A percentile compares a stretch with the other conserved stretches of the same genome.
These are phyloP conservation scores for Boletus reticulatus DNA, from an alignment of 768 basidiomycete species.

Conservation along the genomic window DNA sequence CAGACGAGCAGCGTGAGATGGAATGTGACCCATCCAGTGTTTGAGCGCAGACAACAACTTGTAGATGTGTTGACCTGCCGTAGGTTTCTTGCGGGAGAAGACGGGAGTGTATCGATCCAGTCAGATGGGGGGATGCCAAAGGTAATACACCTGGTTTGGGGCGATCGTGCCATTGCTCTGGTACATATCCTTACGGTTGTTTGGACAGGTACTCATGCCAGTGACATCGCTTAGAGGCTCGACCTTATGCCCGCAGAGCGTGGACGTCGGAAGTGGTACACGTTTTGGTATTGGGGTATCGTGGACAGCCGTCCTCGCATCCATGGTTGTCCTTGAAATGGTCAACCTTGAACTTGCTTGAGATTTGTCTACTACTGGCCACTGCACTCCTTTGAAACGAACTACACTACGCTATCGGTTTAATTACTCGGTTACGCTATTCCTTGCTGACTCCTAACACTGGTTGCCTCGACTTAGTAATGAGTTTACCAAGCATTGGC, in stretches of 20 bases:
- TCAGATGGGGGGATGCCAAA: conserved; percentile 47
- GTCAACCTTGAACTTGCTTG: conserved; percentile 9
- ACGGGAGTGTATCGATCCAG: conserved; percentile 40
- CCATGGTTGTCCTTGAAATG: conserved; percentile 1
- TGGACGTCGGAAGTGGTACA: conserved; percentile 1
- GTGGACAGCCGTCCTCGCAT: conserved; percentile 8
- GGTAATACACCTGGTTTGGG: conserved; percentile 22
- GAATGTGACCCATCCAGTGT: conserved; percentile 43
- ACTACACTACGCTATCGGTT: conserved; percentile 4
- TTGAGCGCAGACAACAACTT: conserved; percentile 39
- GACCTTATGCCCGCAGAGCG: conserved; percentile 17
- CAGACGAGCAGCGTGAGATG: conserved; percentile 36
- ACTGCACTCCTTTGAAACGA: not conserved
- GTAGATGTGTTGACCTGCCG: conserved; percentile 55
- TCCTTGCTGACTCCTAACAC: not conserved
- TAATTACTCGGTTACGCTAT: no score
- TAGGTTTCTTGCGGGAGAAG: conserved; percentile 32
- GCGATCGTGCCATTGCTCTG: not conserved
- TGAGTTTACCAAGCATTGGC: conserved; percentile 7
- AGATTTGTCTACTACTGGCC: not conserved
- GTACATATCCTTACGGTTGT: not conserved
- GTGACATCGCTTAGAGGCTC: conserved; percentile 23
- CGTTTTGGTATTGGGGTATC: not conserved
- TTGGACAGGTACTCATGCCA: conserved; percentile 36
- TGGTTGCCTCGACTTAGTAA: conserved; percentile 9